These are phyloP conservation scores for Ogataea parapolymorpha DNA, from an alignment of 805 yeast species.

Conservation along the genomic window DNA sequence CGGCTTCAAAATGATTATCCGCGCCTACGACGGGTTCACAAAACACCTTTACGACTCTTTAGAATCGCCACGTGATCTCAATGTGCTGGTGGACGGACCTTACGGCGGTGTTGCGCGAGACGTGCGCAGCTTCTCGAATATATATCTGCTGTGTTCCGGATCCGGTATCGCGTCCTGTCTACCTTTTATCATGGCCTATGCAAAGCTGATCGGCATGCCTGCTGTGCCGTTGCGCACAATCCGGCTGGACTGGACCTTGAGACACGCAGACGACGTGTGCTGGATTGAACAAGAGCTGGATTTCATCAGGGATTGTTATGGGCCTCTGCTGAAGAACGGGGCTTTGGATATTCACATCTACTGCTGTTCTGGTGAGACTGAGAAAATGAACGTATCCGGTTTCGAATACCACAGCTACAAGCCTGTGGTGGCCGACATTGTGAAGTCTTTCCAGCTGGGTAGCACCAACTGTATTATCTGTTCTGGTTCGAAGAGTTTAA, in stretches of 20 bases:
- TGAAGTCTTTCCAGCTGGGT: constrained; percentile 27
- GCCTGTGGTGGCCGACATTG: constrained; percentile 14
- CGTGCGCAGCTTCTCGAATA: constrained; percentile 41
- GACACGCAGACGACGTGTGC: constrained; percentile 30
- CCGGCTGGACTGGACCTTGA: constrained; percentile 45
- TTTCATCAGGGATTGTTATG: constrained; percentile 31
- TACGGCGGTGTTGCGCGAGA: constrained; percentile 53
- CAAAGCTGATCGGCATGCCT: constrained; percentile 23
- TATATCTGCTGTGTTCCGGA: constrained; percentile 44
- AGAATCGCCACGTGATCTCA: constrained; percentile 26
- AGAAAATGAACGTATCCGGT: not conserved
- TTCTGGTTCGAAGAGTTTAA: constrained; percentile 45
- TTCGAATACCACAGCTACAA: constrained; percentile 8
- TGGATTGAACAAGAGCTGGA: constrained; percentile 42
- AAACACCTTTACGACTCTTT: constrained; percentile 28
- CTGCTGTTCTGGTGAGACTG: constrained; percentile 2
- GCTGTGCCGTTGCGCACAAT: constrained; percentile 27
- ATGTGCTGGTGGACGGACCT: constrained; percentile 52
- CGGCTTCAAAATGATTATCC: constrained; percentile 41
- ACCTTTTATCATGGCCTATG: constrained; percentile 36
- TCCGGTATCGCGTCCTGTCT: constrained; percentile 50
- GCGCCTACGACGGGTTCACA: constrained; percentile 48
- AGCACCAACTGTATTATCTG: constrained; percentile 40
- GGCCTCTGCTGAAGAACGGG: constrained; percentile 20
- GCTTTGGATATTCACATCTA: constrained; percentile 19